phyloP scores from a whole-genome alignment of 2,329 filamentous ascomycete genomes.

The Trichoderma gracile region DNA sequence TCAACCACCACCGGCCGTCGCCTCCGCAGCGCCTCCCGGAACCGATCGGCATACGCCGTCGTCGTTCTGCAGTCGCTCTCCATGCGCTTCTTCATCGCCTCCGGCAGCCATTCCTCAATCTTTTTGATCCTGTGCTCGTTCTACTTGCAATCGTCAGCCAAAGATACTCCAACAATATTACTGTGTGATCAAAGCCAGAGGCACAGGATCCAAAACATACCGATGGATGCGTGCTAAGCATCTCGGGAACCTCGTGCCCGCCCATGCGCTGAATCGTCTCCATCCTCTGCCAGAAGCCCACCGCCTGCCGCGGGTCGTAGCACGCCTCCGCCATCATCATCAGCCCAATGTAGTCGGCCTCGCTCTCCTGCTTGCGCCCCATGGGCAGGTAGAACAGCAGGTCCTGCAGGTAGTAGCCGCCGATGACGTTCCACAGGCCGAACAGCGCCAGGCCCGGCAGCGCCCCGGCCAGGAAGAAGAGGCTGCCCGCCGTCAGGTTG shows the following conservation, averaged over 20 bases:
- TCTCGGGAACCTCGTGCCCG: constrained; percentile 62
- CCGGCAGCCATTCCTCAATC: constrained; percentile 63
- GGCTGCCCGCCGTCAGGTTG: constrained; percentile 52
- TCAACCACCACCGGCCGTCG: constrained; percentile 30
- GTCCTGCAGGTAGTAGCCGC: constrained; percentile 54
- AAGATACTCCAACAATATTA: no score
- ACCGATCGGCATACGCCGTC: constrained; percentile 53
- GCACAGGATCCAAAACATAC: no score
- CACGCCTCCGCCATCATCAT: constrained; percentile 83
- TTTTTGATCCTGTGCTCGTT: constrained; percentile 65
- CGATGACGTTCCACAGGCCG: constrained; percentile 46
- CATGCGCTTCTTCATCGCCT: constrained; percentile 55
- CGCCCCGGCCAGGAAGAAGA: constrained; percentile 51
- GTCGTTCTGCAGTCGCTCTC: constrained; percentile 57
- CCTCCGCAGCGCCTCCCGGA: constrained; percentile 50
- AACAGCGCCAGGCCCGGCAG: constrained; percentile 45
- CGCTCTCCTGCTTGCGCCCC: constrained; percentile 69
- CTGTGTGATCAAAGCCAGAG: no score
- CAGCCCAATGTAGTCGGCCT: constrained; percentile 78
- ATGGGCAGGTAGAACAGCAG: constrained; percentile 68
- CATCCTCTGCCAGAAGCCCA: constrained; percentile 69
- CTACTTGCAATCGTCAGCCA: constrained; percentile 34
- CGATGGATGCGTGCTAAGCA: constrained; percentile 75
- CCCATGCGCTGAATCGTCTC: constrained; percentile 47
- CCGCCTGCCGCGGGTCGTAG: constrained; percentile 68